These are phyloP conservation scores for Marasmius tenuissimus DNA, from an alignment of 1,284 basidiomycete species.

Conservation along the genomic window DNA sequence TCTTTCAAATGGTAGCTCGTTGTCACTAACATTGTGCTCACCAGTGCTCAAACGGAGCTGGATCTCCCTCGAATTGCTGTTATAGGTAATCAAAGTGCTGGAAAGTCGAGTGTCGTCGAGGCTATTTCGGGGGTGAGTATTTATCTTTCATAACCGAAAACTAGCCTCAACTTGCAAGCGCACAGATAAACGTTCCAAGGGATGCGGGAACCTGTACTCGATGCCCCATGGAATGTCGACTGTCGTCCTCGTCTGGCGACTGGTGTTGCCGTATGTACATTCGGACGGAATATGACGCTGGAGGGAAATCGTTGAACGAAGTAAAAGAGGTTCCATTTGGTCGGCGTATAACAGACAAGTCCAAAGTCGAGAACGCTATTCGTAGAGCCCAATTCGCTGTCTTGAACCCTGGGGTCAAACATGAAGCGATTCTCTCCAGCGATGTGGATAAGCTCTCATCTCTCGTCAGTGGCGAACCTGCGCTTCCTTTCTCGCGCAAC, in stretches of 20 bases:
- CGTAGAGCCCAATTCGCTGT: constrained; percentile 33
- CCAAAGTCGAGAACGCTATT: constrained; percentile 25
- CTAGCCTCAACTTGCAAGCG: background rate
- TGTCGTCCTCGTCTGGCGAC: constrained; percentile 10
- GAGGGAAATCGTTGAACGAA: constrained; percentile 15
- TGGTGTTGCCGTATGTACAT: constrained; percentile 30
- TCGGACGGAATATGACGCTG: constrained; percentile 19
- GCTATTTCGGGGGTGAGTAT: constrained; percentile 31
- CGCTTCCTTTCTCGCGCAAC: constrained; percentile 35
- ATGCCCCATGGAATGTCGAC: constrained; percentile 24
- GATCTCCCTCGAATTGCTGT: constrained; percentile 28
- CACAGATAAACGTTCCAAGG: constrained; percentile 27
- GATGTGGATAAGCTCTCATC: background rate
- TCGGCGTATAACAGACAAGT: constrained; percentile 16
- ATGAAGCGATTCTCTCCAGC: constrained; percentile 16
- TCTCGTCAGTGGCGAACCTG: constrained; percentile 9
- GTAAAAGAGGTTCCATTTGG: constrained; percentile 24
- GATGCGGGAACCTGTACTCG: constrained; percentile 31
- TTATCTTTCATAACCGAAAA: constrained; percentile 1
- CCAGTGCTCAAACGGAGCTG: constrained; percentile 22
- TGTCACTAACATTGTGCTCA: too few relatives aligned
- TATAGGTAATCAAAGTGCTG: constrained; percentile 33
- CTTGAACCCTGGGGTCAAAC: constrained; percentile 24
- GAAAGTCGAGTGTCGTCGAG: constrained; percentile 31
- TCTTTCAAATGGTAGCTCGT: too few relatives aligned